Conservation (phyloP, 2,329 filamentous ascomycete species). For the Colletotrichum lupini region DNA sequence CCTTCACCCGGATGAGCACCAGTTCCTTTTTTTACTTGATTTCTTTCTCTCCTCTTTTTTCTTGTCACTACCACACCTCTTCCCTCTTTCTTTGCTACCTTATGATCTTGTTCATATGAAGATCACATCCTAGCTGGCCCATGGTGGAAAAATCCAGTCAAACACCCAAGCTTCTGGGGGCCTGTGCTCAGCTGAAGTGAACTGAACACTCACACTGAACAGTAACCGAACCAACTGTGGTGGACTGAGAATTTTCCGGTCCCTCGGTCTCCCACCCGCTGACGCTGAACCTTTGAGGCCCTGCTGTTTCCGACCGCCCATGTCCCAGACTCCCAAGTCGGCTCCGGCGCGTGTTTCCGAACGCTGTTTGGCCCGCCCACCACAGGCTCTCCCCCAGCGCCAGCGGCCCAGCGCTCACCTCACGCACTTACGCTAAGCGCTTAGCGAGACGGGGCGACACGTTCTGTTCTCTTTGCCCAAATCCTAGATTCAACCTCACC, state of each 20-base stretch:
- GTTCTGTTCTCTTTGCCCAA: conserved; percentile 35
- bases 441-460: conserved; percentile 41
- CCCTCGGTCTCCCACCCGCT: not conserved
- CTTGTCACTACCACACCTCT: not conserved
- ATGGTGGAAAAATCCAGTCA: conserved; percentile 11
- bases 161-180: conserved; percentile 1
- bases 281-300: too few relatives aligned
- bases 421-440: conserved; percentile 39
- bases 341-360: conserved; percentile 36
- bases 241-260: not conserved
- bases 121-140: not conserved
- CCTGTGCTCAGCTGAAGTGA: conserved; percentile 11
- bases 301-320: not conserved
- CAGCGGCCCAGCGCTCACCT: conserved; percentile 18
- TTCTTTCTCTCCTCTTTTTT: not conserved
- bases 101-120: not conserved
- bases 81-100: not conserved
- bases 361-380: conserved; percentile 31
- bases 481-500: conserved; percentile 33
- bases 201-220: not conserved
- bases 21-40: not conserved
- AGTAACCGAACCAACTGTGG: not conserved
- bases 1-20: not conserved
- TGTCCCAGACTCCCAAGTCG: conserved; percentile 21
- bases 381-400: not conserved